Base-by-base conservation (phyloP, 352 stramenopile genomes). In the Thalassiosira exigua region DNA sequence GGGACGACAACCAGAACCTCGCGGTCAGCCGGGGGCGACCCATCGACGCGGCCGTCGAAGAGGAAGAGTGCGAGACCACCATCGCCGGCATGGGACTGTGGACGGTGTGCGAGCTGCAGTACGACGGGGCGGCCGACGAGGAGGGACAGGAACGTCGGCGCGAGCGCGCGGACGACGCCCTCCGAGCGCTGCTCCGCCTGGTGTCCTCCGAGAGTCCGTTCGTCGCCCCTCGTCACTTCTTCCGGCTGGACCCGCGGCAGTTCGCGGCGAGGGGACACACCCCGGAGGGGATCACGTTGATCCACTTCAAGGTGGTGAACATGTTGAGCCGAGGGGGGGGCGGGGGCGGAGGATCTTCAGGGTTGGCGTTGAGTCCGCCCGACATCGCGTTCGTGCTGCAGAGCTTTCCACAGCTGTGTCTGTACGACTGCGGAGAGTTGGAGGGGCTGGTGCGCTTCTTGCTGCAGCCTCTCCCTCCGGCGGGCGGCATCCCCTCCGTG, bases 341-440 rank as follows among this genome's bases (percentile, higher is more conserved):
- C 19, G 58, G 14, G 22, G 19, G 36, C 2, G 22, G 11, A 14
- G 12, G 41, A 24, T 33, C 3, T 41, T 19, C 62, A 27, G 39
- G 33, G 0, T 32, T 81, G 21, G 65, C 26, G 29, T 67, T 85
- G 65, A 54, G 58, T 44, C n/a, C 21, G n/a, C n/a, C 5, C 29
- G 69, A 76, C 52, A 22, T 81, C 5, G 26, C 26, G 26, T 76
- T 80, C 42, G 64, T 82, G 1, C 50, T 87, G 41, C 54, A 42
- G 26, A 82, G 79, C 22, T 87, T 87, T 67, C 80, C 80, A 14
- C 53, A 74, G 26, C 11, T 87, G 3, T 78, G 69, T 60, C 46
- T 85, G 32, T 87, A 87, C 51, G 69, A 90, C 59, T 32, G 41
- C 19, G 30, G 59, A 11, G 73, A 82, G 54, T 32, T 90, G 7